phyloP scores from a whole-genome alignment of 2,329 filamentous ascomycete genomes.

The Madurella mycetomatis region DNA sequence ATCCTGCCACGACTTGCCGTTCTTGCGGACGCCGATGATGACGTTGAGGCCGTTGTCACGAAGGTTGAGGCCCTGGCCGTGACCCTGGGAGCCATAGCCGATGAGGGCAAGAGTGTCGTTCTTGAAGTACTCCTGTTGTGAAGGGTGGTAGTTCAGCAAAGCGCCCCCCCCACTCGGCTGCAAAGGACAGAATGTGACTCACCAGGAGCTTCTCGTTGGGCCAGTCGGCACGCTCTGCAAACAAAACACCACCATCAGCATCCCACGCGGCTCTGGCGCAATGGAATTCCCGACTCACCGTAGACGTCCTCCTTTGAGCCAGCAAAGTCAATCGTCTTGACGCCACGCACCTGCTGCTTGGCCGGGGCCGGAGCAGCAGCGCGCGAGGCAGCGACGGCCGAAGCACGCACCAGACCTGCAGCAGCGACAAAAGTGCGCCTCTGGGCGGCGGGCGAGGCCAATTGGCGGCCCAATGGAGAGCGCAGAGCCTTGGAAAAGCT shows the following conservation, averaged over 20 bases:
- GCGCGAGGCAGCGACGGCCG: constrained; percentile 48
- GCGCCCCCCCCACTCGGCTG: constrained; percentile 4
- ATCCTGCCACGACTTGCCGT: constrained; percentile 97
- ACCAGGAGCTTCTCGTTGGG: constrained; percentile 96
- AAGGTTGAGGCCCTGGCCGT: constrained; percentile 98
- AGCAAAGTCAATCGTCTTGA: constrained; percentile 99
- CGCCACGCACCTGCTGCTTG: constrained; percentile 68
- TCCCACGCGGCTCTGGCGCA: background rate
- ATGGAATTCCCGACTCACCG: constrained; percentile 48
- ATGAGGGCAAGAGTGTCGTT: constrained; percentile 98
- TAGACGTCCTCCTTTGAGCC: constrained; percentile 92
- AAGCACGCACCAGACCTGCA: constrained; percentile 51
- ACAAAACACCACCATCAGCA: background rate
- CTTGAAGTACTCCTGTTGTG: constrained; percentile 91
- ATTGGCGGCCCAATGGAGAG: constrained; percentile 59
- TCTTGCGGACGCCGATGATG: constrained; percentile 97
- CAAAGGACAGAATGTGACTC: constrained; percentile 41
- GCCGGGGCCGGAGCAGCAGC: constrained; percentile 39
- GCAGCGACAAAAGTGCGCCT: constrained; percentile 60
- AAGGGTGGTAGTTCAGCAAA: background rate
- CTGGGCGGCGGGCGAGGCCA: constrained; percentile 56
- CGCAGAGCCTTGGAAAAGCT: constrained; percentile 66
- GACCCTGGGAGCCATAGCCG: constrained; percentile 95
- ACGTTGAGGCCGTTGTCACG: constrained; percentile 99
- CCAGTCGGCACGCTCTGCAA: constrained; percentile 92